Evolutionary conservation across 2,329 filamentous ascomycete genomes (phyloP), one percentile per base, ranked within the genome.

Genomic region (Fonsecaea erecta): DNA sequence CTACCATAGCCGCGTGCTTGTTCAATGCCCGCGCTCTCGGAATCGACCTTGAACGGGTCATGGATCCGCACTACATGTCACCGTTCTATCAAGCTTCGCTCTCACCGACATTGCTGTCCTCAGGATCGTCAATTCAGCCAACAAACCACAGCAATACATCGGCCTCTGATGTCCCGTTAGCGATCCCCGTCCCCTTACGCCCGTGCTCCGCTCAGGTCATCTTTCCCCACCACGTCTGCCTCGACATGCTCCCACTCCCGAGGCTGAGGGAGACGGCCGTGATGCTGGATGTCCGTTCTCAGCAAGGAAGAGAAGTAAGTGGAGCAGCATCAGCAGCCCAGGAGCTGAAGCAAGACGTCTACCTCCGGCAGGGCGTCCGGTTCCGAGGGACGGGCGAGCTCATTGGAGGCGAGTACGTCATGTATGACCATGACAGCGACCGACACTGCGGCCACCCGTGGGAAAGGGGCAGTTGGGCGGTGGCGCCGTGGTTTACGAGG

Each of bases 281-380:
- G 28, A 59, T 63, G 61, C 26, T 59, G 54, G 30, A 52, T 32
- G 61, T 59, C 9, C 54, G 46, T 53, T 43, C 34, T 40, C 53
- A n/a, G 18, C 54, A 43, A 11, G 54, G 43, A n/a, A 46, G 11
- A 28, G 30, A 5, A 28, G 30, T 5, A 18, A 34, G 16, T 52
- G 52, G 24, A 9, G 24, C 8, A 4, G 40, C 43, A n/a, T 32
- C 43, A 52, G 52, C 21, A 55, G 46, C 5, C 43, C 61, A 63
- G 18, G 61, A 63, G 46, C 26, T 63, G 32, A 63, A 63, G 35
- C 52, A 46, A 46, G 61, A 63, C 32, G 54, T 63, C 61, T 63
- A 63, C 55, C 34, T 63, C 16, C 11, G 54, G 12, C 61, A 63
- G 43, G 61, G 61, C n/a, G 61, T 63, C 26, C 43, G 61, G 21